Conservation (phyloP, 345 rosid species). For the Euclidium syriacum region DNA sequence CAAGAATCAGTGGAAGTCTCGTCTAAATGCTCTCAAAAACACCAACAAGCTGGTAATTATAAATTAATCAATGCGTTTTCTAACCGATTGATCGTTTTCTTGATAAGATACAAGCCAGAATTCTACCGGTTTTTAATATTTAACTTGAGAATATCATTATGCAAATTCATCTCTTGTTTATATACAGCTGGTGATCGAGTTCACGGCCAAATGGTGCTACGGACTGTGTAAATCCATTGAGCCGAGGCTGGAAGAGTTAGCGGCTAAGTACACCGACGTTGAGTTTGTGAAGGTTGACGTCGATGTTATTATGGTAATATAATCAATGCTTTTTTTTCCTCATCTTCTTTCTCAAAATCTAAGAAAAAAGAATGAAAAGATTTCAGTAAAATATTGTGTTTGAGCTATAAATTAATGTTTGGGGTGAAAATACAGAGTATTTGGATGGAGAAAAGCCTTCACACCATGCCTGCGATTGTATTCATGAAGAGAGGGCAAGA, state of each 20-base stretch:
- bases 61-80: not conserved
- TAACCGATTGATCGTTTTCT: not conserved
- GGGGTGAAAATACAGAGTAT: constrained; percentile 35
- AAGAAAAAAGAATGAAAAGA: not conserved
- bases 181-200: constrained; percentile 59
- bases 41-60: constrained; percentile 62
- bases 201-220: constrained; percentile 80
- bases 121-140: not conserved
- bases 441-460: constrained; percentile 35
- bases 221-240: constrained; percentile 67
- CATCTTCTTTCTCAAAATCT: not conserved
- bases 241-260: constrained; percentile 44
- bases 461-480: constrained; percentile 50
- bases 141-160: not conserved
- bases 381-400: not conserved
- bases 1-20: constrained; percentile 50
- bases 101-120: not conserved
- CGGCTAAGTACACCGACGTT: constrained; percentile 48
- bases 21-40: constrained; percentile 46
- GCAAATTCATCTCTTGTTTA: not conserved
- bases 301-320: constrained; percentile 48
- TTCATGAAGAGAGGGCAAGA: constrained; percentile 62
- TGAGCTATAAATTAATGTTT: constrained; percentile 1
- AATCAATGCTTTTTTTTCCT: not conserved
- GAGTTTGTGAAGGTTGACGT: constrained; percentile 73